phyloP scores from a whole-genome alignment of 108 stramenopile genomes.

The Pseudonitzschia pungens region DNA sequence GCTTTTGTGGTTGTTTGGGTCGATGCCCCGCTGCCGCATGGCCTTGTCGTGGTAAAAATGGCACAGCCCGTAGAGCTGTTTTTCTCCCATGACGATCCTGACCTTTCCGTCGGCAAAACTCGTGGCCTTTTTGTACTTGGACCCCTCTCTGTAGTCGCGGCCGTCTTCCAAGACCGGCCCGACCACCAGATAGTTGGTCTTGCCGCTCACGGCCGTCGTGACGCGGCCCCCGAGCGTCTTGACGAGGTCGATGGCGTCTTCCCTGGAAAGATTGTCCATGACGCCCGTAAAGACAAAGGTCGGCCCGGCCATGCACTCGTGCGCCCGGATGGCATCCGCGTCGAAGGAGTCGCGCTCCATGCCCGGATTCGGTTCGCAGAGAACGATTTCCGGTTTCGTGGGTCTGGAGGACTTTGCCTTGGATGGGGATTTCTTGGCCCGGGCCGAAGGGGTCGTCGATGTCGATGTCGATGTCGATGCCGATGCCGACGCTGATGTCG shows the following conservation, averaged over 20 bases:
- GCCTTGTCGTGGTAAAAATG: conserved; percentile 57
- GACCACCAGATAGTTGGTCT: conserved; percentile 85
- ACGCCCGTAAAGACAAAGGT: conserved; percentile 85
- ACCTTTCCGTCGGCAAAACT: conserved; percentile 35
- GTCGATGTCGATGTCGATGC: neutral
- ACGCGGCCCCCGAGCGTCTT: conserved; percentile 82
- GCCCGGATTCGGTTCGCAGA: conserved; percentile 20
- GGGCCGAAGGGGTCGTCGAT: too few relatives aligned
- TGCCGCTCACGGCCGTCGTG: conserved; percentile 72
- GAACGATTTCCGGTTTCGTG: neutral
- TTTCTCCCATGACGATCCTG: conserved; percentile 51
- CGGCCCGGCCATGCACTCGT: conserved; percentile 48
- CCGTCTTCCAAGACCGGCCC: conserved; percentile 93
- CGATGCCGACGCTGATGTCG: neutral
- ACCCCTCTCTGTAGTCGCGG: conserved; percentile 69
- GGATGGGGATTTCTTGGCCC: neutral
- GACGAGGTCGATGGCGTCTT: conserved; percentile 70
- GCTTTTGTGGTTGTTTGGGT: neutral
- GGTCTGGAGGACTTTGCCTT: neutral
- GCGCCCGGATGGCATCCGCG: conserved; percentile 12
- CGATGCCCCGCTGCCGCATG: conserved; percentile 24
- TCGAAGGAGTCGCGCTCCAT: conserved; percentile 32
- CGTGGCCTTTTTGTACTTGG: conserved; percentile 69
- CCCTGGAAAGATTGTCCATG: conserved; percentile 53
- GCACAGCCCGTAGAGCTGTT: conserved; percentile 61